A percentile compares a stretch with the other conserved stretches of the same genome.
These are phyloP conservation scores for Rhizophora mangle DNA, from an alignment of 345 rosid species.

Conservation along the genomic window DNA sequence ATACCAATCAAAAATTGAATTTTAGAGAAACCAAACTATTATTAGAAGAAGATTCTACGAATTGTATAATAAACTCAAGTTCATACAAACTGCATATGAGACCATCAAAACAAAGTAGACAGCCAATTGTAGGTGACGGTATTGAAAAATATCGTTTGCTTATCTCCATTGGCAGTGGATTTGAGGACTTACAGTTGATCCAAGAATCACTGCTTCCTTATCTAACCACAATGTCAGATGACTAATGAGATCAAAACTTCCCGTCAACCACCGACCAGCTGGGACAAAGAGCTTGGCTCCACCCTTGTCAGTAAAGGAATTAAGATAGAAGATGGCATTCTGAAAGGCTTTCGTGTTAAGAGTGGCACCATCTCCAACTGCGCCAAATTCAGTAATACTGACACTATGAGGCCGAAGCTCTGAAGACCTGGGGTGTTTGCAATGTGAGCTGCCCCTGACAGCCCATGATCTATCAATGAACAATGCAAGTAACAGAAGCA, in stretches of 20 bases:
- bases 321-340: conserved; percentile 95
- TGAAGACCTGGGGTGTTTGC: conserved; percentile 43
- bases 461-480: conserved; percentile 44
- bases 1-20: too few relatives aligned
- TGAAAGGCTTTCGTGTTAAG: conserved; percentile 97
- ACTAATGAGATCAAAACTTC: conserved; percentile 94
- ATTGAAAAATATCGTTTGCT: not conserved
- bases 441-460: conserved; percentile 47
- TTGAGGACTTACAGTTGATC: conserved; percentile 61
- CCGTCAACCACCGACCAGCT: conserved; percentile 93
- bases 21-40: too few relatives aligned
- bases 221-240: conserved; percentile 91
- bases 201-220: conserved; percentile 86
- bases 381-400: conserved; percentile 95
- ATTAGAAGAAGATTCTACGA: not conserved
- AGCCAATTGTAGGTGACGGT: not conserved
- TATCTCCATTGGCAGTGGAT: not conserved
- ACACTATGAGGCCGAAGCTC: conserved; percentile 86
- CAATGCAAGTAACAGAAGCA: conserved; percentile 62
- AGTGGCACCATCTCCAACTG: conserved; percentile 92
- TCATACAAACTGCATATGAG: not conserved
- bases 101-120: conserved; percentile 1
- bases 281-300: conserved; percentile 99
- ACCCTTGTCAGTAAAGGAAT: conserved; percentile 92
- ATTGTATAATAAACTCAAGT: not conserved